Base-by-base conservation (phyloP, 257 asterid species). In the Lantana camara region DNA sequence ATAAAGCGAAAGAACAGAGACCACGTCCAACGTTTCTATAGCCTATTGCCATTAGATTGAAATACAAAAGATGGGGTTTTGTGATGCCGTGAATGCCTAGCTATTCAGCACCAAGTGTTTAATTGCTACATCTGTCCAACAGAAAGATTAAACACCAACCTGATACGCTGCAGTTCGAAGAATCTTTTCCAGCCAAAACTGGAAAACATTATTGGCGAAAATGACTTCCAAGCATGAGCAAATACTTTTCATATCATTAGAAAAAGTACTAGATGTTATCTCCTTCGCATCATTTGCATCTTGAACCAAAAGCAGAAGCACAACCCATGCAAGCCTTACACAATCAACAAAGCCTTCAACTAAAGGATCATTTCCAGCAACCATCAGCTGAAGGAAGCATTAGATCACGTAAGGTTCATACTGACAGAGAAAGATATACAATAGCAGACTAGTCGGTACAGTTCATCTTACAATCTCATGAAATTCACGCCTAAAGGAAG, bases 271-370 rank as follows among this genome's bases (percentile, higher is more conserved):
- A 64, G 87, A 62, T 60, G 63, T 32, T 27, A 82, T 71, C 72
- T 88, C 96, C 51, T 69, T 80, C 49, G 57, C 69, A 73, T 88
- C 91, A 70, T 64, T 46, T 53, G 84, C 96, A 73, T 88, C 92
- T 42, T 79, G 88, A 38, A 78, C 82, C 80, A 94, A 80, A 77
- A 94, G 80, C 79, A 94, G 77, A 75, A 88, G 99, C 61, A 90
- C 96, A 70, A 77, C 81, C 97, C 97, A 94, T 8, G 96, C 89
- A 79, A 86, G 89, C 86, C 95, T 81, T 55, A 90, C 88, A 74
- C 99, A 94, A 75, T 79, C 85, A 57, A 90, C 85, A 70, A 84
- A 90, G 57, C 96, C 97, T 79, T 88, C 96, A 69, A 82, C 84
- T 14, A 73, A 42, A 37, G 95, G 85, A 81, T 86, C 87, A 81